Conservation (phyloP, 345 rosid genomes). For the Balakata baccata region DNA sequence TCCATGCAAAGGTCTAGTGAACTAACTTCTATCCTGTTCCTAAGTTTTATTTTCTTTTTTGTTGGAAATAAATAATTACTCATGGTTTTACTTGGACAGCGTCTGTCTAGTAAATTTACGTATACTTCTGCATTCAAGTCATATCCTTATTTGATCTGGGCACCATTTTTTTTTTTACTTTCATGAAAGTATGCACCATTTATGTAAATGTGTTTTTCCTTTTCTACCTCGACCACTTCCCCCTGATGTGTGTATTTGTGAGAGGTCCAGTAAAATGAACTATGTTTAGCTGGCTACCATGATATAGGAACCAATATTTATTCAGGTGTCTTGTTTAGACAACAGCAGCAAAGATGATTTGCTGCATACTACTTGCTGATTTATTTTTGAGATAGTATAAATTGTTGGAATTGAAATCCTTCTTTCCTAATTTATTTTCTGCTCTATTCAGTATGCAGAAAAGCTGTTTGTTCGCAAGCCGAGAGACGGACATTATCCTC, state of each 20-base stretch:
- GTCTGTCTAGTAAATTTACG: background rate
- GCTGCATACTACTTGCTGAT: background rate
- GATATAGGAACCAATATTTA: background rate
- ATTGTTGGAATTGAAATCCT: constrained; percentile 6
- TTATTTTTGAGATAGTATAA: background rate
- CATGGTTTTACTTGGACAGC: background rate
- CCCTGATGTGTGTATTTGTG: background rate
- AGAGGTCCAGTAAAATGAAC: background rate
- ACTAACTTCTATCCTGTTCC: constrained; percentile 15
- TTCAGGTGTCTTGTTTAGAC: background rate
- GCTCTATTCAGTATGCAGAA: constrained; percentile 70
- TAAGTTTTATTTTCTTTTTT: constrained; percentile 9
- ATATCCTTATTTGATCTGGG: background rate
- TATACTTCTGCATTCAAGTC: background rate
- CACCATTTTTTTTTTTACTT: background rate
- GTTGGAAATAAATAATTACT: background rate
- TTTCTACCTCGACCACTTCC: background rate
- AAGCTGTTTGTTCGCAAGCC: constrained; percentile 79
- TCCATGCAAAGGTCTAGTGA: constrained; percentile 78
- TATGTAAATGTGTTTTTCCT: background rate
- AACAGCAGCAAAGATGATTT: background rate
- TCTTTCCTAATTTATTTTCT: constrained; percentile 1
- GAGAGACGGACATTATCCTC: constrained; percentile 51
- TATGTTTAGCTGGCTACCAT: background rate
- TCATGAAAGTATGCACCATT: background rate